Evolutionary conservation across 2,329 filamentous ascomycete genomes (phyloP), one percentile per base, ranked within the genome.

Genomic region (Ophiostoma sp.): DNA sequence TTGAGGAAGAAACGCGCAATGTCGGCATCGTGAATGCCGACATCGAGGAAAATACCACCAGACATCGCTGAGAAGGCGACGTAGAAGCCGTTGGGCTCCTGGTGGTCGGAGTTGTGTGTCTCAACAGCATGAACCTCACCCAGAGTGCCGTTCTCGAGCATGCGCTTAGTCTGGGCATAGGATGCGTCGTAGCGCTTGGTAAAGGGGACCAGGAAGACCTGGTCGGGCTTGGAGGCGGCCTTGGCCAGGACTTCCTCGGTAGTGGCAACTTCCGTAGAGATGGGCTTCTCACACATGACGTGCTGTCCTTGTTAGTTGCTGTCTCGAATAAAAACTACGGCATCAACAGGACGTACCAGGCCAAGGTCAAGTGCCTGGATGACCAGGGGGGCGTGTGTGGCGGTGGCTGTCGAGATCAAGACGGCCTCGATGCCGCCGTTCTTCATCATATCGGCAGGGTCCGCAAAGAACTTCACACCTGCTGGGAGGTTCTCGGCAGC

Each of bases 371-470:
- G 73, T 36, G 69, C 74, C 69, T 73, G 48, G 17, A 71, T 68
- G 67, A 76, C 76, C 33, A 77, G 72, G 13, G 75, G 73, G 17
- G 76, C 76, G 31, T 77, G 76, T 1, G 76, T 77, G 11, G 76
- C 75, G 11, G 76, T 77, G 10, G 75, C 76, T 6, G 76, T 77
- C 17, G 75, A 75, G 69, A 77, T 77, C 33, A 77, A 75, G 20
- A 77, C 75, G 11, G 76, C 76, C 67, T 76, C 71, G 20, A 73
- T 75, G 67, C 76, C 76, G 52, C 75, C 73, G 72, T 76, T 76
- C 69, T 67, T 76, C 73, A 77, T 75, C 27, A 73, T 74, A 36
- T 77, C 76, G 67, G 75, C 73, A 6, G 76, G 74, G 57, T 76
- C 74, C 10, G 73, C 69, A 68, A 70, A 77, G 65, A 71, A 75